Evolutionary conservation across 2,329 filamentous ascomycete genomes (phyloP), one percentile per base, ranked within the genome.

Genomic region (Hymenotorrendiella dingleyae): DNA sequence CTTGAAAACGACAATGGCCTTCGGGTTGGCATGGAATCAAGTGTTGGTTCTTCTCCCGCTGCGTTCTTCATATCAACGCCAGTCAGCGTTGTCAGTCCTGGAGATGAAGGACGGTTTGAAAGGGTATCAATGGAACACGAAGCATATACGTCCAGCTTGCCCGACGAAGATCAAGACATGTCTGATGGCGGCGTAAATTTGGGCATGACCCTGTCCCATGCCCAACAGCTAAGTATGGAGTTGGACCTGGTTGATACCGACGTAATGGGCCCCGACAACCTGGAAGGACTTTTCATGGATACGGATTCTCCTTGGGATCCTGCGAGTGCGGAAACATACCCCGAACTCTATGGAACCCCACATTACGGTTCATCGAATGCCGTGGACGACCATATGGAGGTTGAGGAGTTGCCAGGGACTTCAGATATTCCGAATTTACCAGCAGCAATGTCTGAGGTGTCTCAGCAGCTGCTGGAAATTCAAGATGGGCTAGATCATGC

Each of bases 121-220:
- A 45, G 43, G 35, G 27, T 44, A n/a, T 44, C 46, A 14, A 30
- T 39, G 27, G 50, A 49, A 12, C 37, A 46, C 19, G 46, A 47
- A 2, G 27, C 35, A 6, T n/a, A n/a, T n/a, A 38, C 36, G 7
- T 37, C 46, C n/a, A 35, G 43, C 16, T 19, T 22, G 21, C 43
- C 34, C 24, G 54, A 59, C 30, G 55, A 56, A 35, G 55, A 59
- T 39, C 51, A 50, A 41, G 55, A 59, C 30, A 60, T 60, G 57
- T 55, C 54, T 10, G 57, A 59, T 29, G 55, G 53, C 33, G 57
- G 55, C 17, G 55, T 40, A 19, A 38, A 42, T 21, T 47, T 56
- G 36, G 50, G 39, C 12, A 47, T 52, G 44, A 49, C 49, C 17
- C 32, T 46, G 17, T 49, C 54, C 10, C 48, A 57, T 36, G 47